phyloP scores from a whole-genome alignment of 148 eudicot genomes.

The Chenopodium berlandieri region DNA sequence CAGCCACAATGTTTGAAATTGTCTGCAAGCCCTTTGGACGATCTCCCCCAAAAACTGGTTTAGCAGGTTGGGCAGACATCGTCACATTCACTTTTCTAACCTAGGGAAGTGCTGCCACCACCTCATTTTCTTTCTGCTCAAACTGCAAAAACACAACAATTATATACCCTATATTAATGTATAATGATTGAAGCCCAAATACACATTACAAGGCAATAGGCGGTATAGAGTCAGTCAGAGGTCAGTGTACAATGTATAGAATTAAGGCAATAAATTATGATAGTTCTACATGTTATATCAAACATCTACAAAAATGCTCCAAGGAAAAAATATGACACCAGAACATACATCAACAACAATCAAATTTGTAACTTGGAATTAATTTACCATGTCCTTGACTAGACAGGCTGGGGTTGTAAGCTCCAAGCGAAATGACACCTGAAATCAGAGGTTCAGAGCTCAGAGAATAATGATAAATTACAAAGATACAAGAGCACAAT shows the following conservation, averaged over 20 bases:
- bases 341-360: too few relatives aligned
- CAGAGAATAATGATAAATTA: too few relatives aligned
- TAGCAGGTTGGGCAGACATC: conserved; percentile 98
- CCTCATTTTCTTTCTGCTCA: conserved; percentile 91
- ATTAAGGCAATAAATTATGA: neutral
- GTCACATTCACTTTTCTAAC: conserved; percentile 81
- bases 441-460: too few relatives aligned
- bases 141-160: conserved; percentile 47
- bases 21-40: conserved; percentile 82
- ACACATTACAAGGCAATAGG: neutral
- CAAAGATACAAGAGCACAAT: too few relatives aligned
- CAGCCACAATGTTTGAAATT: conserved; percentile 89
- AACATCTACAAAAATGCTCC: neutral
- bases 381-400: too few relatives aligned
- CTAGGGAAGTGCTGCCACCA: conserved; percentile 84
- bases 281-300: neutral
- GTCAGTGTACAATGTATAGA: neutral
- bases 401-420: too few relatives aligned
- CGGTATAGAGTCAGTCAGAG: neutral
- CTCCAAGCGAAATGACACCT: too few relatives aligned
- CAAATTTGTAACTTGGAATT: too few relatives aligned
- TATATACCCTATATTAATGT: neutral
- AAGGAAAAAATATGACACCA: neutral
- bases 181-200: neutral
- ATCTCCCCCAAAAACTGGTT: conserved; percentile 60